phyloP scores from a whole-genome alignment of 495 filamentous ascomycete species.

The Xylaria palmicola region DNA sequence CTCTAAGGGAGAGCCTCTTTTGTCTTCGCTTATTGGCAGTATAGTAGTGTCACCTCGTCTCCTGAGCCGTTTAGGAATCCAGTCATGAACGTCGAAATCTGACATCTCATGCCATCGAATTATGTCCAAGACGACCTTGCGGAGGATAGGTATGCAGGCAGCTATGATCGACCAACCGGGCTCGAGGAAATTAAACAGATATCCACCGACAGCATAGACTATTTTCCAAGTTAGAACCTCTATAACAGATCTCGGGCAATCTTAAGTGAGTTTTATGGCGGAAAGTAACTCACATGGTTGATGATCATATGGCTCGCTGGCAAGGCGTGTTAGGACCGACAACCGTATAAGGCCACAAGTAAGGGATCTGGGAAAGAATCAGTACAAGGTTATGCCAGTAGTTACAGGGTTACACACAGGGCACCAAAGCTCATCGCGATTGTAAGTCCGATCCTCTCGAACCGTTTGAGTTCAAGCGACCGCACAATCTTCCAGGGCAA shows the following conservation, averaged over 20 bases:
- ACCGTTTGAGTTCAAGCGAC: slow-evolving; percentile 10
- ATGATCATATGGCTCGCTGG: not conserved
- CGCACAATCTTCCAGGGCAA: slow-evolving; percentile 17
- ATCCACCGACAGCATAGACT: slow-evolving; percentile 15
- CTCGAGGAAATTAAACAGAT: slow-evolving; percentile 15
- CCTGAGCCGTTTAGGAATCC: not conserved
- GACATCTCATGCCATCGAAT: slow-evolving; percentile 10
- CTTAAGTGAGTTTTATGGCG: not conserved
- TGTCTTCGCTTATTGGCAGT: not conserved
- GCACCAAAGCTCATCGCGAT: slow-evolving; percentile 16
- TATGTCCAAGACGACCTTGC: slow-evolving; percentile 10
- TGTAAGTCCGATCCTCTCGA: slow-evolving; percentile 12
- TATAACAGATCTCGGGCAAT: not conserved
- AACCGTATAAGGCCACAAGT: slow-evolving; percentile 2
- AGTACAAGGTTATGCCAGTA: not conserved
- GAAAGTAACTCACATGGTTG: slow-evolving; percentile 13
- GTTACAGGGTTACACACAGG: not conserved
- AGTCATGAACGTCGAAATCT: not conserved
- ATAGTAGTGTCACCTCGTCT: not conserved
- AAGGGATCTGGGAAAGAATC: slow-evolving; percentile 5
- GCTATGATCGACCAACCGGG: slow-evolving; percentile 8
- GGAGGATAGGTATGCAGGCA: slow-evolving; percentile 15
- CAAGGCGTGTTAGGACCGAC: not conserved
- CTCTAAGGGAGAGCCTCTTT: not conserved
- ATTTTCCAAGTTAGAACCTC: not conserved